phyloP scores from a whole-genome alignment of 106 monocot genomes.

The Allium sativum region DNA sequence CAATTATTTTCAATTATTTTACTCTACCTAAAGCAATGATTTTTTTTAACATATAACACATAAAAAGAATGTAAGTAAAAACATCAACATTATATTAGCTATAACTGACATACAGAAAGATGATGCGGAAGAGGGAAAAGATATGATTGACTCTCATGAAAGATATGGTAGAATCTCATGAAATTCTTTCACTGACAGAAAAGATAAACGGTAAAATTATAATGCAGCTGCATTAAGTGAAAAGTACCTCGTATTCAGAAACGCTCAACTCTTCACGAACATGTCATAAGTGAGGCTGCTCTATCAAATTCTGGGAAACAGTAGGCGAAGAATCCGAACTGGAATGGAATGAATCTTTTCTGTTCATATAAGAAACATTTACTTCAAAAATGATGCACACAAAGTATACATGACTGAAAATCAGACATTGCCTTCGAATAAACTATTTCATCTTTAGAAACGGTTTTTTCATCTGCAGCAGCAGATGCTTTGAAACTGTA shows the following conservation, averaged over 20 bases:
- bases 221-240: too few species aligned
- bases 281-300: constrained; percentile 45
- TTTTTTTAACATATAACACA: too few species aligned
- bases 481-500: not conserved
- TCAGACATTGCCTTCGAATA: constrained; percentile 33
- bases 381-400: not conserved
- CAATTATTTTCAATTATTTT: too few species aligned
- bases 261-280: constrained; percentile 41
- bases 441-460: constrained; percentile 58
- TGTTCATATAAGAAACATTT: constrained; percentile 21
- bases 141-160: too few species aligned
- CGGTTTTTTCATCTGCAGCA: constrained; percentile 66
- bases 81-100: too few species aligned
- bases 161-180: too few species aligned
- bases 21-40: too few species aligned
- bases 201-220: too few species aligned
- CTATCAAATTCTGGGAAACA: constrained; percentile 20
- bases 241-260: constrained; percentile 22
- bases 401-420: not conserved
- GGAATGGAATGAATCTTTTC: constrained; percentile 33
- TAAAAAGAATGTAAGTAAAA: too few species aligned
- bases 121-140: too few species aligned
- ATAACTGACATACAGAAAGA: too few species aligned
- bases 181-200: too few species aligned
- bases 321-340: constrained; percentile 18